Conservation (phyloP, 768 basidiomycete genomes). For the Agaricus sinodeliciosus region DNA sequence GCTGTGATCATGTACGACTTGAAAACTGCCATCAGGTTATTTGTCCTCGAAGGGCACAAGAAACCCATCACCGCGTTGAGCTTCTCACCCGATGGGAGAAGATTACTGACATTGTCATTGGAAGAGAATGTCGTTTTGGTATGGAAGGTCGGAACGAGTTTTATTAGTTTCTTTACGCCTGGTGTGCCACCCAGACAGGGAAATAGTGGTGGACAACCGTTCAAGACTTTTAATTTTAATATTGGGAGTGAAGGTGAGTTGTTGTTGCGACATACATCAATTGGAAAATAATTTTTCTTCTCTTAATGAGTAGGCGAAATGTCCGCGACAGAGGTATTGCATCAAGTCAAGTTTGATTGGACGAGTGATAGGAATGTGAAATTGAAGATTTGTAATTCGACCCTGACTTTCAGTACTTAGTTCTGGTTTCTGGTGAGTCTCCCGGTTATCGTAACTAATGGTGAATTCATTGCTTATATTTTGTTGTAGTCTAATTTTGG, state of each 20-base stretch:
- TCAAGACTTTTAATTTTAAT: constrained; percentile 81
- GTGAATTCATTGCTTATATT: no score
- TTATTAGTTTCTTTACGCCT: constrained; percentile 85
- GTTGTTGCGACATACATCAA: neutral
- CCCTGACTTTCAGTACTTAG: constrained; percentile 79
- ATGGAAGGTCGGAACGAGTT: constrained; percentile 93
- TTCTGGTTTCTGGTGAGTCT: neutral
- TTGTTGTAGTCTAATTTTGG: no score
- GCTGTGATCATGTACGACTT: constrained; percentile 95
- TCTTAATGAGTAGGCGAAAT: constrained; percentile 25
- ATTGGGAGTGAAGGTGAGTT: constrained; percentile 75
- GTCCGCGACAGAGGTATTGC: constrained; percentile 52
- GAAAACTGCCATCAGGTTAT: constrained; percentile 90
- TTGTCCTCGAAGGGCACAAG: constrained; percentile 90
- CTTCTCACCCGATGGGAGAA: constrained; percentile 90
- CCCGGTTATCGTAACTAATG: no score
- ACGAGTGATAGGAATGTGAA: constrained; percentile 74
- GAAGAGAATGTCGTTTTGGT: constrained; percentile 81
- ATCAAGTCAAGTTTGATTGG: constrained; percentile 81
- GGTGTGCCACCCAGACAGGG: constrained; percentile 92
- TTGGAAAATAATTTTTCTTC: neutral
- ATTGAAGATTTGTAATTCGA: constrained; percentile 76
- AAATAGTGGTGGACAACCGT: constrained; percentile 73
- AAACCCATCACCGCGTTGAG: constrained; percentile 76
- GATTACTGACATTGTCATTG: constrained; percentile 82